Percentiles rank a stretch among this genome's conserved stretches.
These are phyloP conservation scores for Zalerion maritima DNA, from an alignment of 495 filamentous ascomycete species.

Conservation along the genomic window DNA sequence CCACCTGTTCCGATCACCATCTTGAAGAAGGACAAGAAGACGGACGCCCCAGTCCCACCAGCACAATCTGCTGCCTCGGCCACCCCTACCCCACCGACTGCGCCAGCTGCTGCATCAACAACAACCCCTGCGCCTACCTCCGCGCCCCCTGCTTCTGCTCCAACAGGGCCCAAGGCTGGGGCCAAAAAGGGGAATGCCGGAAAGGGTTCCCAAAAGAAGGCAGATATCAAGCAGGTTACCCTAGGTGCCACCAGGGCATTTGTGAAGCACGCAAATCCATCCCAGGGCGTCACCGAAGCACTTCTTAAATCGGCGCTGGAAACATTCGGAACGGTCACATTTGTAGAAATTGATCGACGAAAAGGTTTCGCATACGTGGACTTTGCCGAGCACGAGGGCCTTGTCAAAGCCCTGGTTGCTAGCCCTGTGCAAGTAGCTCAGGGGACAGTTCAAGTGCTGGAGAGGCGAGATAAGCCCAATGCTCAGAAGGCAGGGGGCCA, in stretches of 20 bases:
- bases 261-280: constrained; percentile 81
- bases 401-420: constrained; percentile 65
- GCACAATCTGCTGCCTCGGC: constrained; percentile 5
- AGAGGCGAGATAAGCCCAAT: constrained; percentile 52
- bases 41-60: constrained; percentile 10
- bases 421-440: constrained; percentile 70
- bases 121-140: constrained; percentile 12
- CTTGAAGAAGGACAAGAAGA: constrained; percentile 22
- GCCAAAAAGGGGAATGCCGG: constrained; percentile 11
- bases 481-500: constrained; percentile 14
- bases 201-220: constrained; percentile 16
- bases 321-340: constrained; percentile 52
- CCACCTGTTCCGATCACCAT: constrained; percentile 20
- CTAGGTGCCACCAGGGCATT: constrained; percentile 67
- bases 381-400: constrained; percentile 53
- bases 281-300: constrained; percentile 76
- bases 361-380: constrained; percentile 89
- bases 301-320: constrained; percentile 58
- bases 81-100: constrained; percentile 9
- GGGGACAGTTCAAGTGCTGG: constrained; percentile 72
- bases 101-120: constrained; percentile 12
- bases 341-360: constrained; percentile 79
- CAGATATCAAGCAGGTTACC: constrained; percentile 18
- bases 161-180: constrained; percentile 20
- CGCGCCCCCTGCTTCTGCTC: constrained; percentile 13